Conservation (phyloP, 805 yeast genomes). For the Crinitomyces ghanaensis region DNA sequence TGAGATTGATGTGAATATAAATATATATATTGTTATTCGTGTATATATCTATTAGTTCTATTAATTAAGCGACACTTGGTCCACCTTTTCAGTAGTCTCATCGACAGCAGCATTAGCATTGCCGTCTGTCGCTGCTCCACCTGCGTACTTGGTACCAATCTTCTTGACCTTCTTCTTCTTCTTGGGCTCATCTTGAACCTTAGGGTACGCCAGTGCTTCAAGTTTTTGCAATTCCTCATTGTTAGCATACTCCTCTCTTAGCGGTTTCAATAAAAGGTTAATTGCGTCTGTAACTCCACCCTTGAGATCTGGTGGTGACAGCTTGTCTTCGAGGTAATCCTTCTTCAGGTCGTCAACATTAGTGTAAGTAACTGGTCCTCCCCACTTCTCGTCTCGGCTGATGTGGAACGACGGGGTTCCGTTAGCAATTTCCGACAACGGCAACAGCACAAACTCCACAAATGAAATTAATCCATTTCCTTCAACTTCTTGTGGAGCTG, state of each 20-base stretch:
- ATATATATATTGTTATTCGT: neutral
- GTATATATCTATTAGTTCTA: neutral
- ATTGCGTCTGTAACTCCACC: slow-evolving; percentile 82
- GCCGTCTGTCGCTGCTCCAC: slow-evolving; percentile 10
- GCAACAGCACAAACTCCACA: slow-evolving; percentile 71
- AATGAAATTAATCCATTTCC: slow-evolving; percentile 87
- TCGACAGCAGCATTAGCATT: slow-evolving; percentile 18
- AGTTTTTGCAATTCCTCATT: slow-evolving; percentile 67
- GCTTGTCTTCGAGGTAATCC: slow-evolving; percentile 60
- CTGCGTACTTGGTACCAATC: slow-evolving; percentile 15
- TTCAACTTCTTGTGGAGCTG: slow-evolving; percentile 88
- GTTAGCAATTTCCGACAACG: slow-evolving; percentile 57
- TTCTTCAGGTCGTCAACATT: slow-evolving; percentile 57
- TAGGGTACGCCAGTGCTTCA: slow-evolving; percentile 75
- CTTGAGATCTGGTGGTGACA: slow-evolving; percentile 90
- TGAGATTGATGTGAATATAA: neutral
- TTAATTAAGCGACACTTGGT: neutral
- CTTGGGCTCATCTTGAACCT: slow-evolving; percentile 45
- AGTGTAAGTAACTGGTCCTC: slow-evolving; percentile 74
- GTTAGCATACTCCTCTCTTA: slow-evolving; percentile 53
- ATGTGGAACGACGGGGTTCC: slow-evolving; percentile 54
- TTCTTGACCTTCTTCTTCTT: slow-evolving; percentile 68
- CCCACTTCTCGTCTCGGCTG: slow-evolving; percentile 92
- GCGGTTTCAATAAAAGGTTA: slow-evolving; percentile 70
- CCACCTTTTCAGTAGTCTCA: slow-evolving; percentile 2